Percentiles rank a stretch among this genome's conserved stretches.
Conservation (phyloP, 805 yeast genomes). For the Metschnikowia dekortorum region DNA sequence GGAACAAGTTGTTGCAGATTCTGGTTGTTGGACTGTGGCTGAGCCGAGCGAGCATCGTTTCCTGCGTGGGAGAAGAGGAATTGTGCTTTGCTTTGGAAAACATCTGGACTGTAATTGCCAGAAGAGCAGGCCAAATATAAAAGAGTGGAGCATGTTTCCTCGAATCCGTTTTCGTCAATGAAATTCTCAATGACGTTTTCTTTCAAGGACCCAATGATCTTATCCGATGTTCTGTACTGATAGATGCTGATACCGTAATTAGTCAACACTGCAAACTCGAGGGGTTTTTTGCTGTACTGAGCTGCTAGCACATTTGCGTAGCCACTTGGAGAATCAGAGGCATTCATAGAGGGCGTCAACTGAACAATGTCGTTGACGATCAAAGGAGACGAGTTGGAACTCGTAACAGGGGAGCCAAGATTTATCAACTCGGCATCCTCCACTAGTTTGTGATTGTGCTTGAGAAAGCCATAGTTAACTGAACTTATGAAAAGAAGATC, state of each 20-base stretch:
- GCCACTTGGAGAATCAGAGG: slow-evolving; percentile 72
- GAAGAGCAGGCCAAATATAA: slow-evolving; percentile 77
- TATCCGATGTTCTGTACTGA: slow-evolving; percentile 75
- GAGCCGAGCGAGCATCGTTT: slow-evolving; percentile 42
- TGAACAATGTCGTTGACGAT: slow-evolving; percentile 69
- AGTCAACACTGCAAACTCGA: slow-evolving; percentile 79
- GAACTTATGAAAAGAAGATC: slow-evolving; percentile 66
- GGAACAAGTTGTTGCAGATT: slow-evolving; percentile 16
- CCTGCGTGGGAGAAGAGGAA: slow-evolving; percentile 52
- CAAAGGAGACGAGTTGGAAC: slow-evolving; percentile 20
- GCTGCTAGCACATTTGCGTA: slow-evolving; percentile 83
- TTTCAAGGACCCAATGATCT: slow-evolving; percentile 64
- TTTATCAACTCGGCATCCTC: slow-evolving; percentile 76
- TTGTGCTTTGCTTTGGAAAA: slow-evolving; percentile 44
- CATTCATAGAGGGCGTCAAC: slow-evolving; percentile 64
- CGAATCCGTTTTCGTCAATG: slow-evolving; percentile 73
- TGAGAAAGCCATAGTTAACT: slow-evolving; percentile 80
- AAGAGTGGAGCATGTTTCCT: slow-evolving; percentile 88
- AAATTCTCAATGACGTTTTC: slow-evolving; percentile 66
- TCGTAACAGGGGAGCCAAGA: slow-evolving; percentile 18
- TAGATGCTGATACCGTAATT: slow-evolving; percentile 71
- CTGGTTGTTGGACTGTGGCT: slow-evolving; percentile 10
- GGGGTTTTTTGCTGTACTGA: slow-evolving; percentile 65
- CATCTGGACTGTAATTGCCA: slow-evolving; percentile 48
- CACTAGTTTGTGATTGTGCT: slow-evolving; percentile 62